Percentiles rank a stretch among this genome's conserved stretches.
Evolutionary conservation across 306 rosid species (phyloP).

Genomic region (Pterocarpus macrocarpus): DNA sequence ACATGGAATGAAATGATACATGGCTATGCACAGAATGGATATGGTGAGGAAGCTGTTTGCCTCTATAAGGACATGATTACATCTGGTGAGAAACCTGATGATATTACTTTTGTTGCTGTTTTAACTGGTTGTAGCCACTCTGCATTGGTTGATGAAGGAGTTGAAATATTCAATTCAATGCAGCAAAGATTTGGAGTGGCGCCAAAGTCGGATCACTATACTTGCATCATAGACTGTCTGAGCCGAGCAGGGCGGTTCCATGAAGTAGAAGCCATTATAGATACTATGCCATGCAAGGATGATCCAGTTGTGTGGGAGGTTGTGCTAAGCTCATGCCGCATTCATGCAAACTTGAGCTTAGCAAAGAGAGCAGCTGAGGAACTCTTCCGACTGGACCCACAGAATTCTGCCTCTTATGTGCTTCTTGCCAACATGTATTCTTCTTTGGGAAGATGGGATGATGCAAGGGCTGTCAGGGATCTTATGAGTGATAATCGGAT

Average conservation of each 20-base stretch:
- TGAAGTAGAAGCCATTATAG: slow-evolving; percentile 72
- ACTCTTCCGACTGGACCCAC: slow-evolving; percentile 68
- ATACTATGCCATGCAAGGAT: slow-evolving; percentile 70
- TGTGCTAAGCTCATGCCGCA: slow-evolving; percentile 79
- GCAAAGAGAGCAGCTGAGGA: slow-evolving; percentile 78
- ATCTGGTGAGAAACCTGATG: slow-evolving; percentile 68
- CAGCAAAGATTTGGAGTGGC: slow-evolving; percentile 56
- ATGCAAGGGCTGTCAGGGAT: slow-evolving; percentile 71
- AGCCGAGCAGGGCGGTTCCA: slow-evolving; percentile 76
- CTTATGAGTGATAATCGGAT: slow-evolving; percentile 68
- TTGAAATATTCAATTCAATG: slow-evolving; percentile 76
- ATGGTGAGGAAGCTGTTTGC: slow-evolving; percentile 68
- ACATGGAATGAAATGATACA: slow-evolving; percentile 89
- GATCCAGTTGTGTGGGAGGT: slow-evolving; percentile 90
- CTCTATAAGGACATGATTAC: slow-evolving; percentile 70
- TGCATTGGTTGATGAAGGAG: slow-evolving; percentile 74
- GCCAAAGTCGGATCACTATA: slow-evolving; percentile 74
- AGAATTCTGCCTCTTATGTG: slow-evolving; percentile 68
- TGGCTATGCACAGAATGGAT: slow-evolving; percentile 83
- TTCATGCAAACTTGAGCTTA: slow-evolving; percentile 68
- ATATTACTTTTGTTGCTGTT: slow-evolving; percentile 69
- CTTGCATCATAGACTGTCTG: slow-evolving; percentile 77
- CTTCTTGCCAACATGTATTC: slow-evolving; percentile 86
- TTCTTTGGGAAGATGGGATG: slow-evolving; percentile 88
- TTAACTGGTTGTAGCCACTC: slow-evolving; percentile 88